phyloP scores from a whole-genome alignment of 2,329 filamentous ascomycete species.

The Thelonectria blattea region DNA sequence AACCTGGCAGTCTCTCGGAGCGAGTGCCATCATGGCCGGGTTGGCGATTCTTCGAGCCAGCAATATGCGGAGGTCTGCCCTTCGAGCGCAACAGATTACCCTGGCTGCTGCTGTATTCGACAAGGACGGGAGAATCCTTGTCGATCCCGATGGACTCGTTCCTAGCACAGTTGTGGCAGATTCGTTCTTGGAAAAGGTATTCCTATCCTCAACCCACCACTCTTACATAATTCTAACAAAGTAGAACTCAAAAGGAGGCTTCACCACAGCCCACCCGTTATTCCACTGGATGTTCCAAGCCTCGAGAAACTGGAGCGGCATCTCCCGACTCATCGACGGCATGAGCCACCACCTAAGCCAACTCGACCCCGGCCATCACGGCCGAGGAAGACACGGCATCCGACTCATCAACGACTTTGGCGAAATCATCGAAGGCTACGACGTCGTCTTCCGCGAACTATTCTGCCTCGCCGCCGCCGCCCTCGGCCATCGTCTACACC shows the following conservation, averaged over 20 bases:
- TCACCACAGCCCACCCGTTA: conserved; percentile 76
- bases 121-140: conserved; percentile 67
- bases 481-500: conserved; percentile 71
- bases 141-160: conserved; percentile 71
- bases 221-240: conserved; percentile 13
- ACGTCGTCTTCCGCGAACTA: conserved; percentile 78
- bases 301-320: conserved; percentile 75
- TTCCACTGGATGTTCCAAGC: conserved; percentile 90
- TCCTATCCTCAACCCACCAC: conserved; percentile 10
- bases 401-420: conserved; percentile 60
- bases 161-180: conserved; percentile 80
- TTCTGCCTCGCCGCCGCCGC: conserved; percentile 81
- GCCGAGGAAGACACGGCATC: conserved; percentile 39
- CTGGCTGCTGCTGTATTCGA: conserved; percentile 71
- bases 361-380: conserved; percentile 39
- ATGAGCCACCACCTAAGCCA: conserved; percentile 75
- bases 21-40: conserved; percentile 64
- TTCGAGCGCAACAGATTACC: conserved; percentile 66
- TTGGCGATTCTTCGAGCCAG: conserved; percentile 61
- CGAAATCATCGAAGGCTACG: conserved; percentile 71
- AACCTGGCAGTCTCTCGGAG: conserved; percentile 58
- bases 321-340: conserved; percentile 70
- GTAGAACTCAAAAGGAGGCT: conserved; percentile 68
- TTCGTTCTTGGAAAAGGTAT: conserved; percentile 71
- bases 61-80: conserved; percentile 59